These are phyloP conservation scores for Nakazawaea molendinolei DNA, from an alignment of 805 yeast genomes.

Conservation along the genomic window DNA sequence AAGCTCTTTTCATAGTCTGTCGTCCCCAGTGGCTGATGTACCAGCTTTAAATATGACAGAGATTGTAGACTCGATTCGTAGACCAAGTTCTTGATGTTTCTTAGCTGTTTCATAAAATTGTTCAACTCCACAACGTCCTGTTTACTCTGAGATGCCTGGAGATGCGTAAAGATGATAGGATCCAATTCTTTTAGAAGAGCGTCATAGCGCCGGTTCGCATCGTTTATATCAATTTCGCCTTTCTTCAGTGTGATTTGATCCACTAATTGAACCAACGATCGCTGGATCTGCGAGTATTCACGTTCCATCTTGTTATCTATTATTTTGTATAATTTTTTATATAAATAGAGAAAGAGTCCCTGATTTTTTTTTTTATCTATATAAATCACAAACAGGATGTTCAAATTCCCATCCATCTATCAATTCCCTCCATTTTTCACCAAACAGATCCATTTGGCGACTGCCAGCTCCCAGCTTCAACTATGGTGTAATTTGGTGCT, in stretches of 20 bases:
- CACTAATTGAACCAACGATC: slow-evolving; percentile 23
- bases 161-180: slow-evolving; percentile 6
- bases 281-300: slow-evolving; percentile 25
- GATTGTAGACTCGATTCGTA: slow-evolving; percentile 13
- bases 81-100: slow-evolving; percentile 8
- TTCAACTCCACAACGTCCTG: slow-evolving; percentile 1
- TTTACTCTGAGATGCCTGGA: not conserved
- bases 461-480: slow-evolving; percentile 69
- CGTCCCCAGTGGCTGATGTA: slow-evolving; percentile 9
- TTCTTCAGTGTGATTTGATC: slow-evolving; percentile 25
- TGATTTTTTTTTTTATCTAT: no score
- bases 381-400: no score
- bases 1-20: slow-evolving; percentile 5
- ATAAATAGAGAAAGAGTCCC: no score
- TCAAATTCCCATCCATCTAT: slow-evolving; percentile 46
- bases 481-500: slow-evolving; percentile 70
- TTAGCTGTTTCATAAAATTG: slow-evolving; percentile 7
- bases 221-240: not conserved
- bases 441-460: slow-evolving; percentile 75
- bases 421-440: slow-evolving; percentile 91
- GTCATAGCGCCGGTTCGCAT: slow-evolving; percentile 1
- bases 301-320: slow-evolving; percentile 1
- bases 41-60: slow-evolving; percentile 13
- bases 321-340: no score
- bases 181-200: not conserved